Evolutionary conservation across 73 alveolate genomes (phyloP), one percentile per base, ranked within the genome.

Genomic region (Effrenium voratum): DNA sequence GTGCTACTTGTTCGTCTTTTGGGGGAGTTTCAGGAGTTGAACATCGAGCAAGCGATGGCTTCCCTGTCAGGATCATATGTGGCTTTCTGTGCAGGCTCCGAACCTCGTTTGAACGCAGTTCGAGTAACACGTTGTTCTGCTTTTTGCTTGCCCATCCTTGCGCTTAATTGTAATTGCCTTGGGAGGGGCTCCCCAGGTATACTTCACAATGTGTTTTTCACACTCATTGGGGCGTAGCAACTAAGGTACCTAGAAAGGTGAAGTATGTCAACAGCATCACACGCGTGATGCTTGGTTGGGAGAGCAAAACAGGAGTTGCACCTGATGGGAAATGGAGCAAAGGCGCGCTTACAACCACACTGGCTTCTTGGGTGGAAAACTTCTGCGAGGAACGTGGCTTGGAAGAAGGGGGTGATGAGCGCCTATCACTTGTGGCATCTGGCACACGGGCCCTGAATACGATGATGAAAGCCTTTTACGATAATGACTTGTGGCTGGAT

Each of bases 381-480:
- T 66, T 10, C 10, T 66, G 77, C 36, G 41, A 66, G 30, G 10
- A 26, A 40, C 36, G 36, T 66, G 77, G 41, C 30, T 66, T 66
- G 77, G 77, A 66, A 66, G 38, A 26, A 12, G 38, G 38, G 10
- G 10, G 12, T 5, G 36, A 66, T 66, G 41, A 66, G 30, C 32
- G 77, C 12, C 30, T 66, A 28, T 66, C 77, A 10, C 77, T 66
- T 24, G 52, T 28, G 43, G 77, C 77, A 10, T 19, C 41, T 66
- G 77, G 77, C 77, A 66, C 77, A 12, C 77, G 77, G 32, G 77
- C 77, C 10, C 36, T 66, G 38, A 66, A 66, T 66, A 40, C 77
- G 30, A 66, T 66, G 77, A 66, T 66, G 77, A 66, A 12, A 15
- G 32, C 77, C 30, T 66, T 66, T 28, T 66, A 66, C 68, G 68